Conservation (phyloP, 1,284 basidiomycete genomes). For the Inonotus obliquus region DNA sequence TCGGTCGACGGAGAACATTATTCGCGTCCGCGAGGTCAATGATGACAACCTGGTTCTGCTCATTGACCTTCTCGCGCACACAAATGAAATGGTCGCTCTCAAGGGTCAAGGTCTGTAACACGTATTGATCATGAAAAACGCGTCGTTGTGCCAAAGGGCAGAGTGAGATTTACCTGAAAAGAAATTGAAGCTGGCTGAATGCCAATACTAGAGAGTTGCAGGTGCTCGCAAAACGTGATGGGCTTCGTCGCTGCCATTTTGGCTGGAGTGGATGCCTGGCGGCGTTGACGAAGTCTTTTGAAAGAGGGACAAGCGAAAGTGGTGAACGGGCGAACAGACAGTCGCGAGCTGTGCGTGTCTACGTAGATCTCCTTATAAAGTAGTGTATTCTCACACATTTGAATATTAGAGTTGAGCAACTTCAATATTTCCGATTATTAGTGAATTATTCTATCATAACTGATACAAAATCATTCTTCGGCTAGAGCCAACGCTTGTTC, state of each 20-base stretch:
- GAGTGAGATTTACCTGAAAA: conserved; percentile 72
- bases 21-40: conserved; percentile 95
- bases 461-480: conserved; percentile 36
- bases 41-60: conserved; percentile 95
- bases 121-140: conserved; percentile 18
- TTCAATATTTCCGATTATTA: too few species aligned
- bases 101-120: conserved; percentile 74
- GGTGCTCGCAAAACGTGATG: conserved; percentile 79
- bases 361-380: conserved; percentile 2
- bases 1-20: conserved; percentile 94
- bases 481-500: conserved; percentile 64
- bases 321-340: not conserved
- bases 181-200: conserved; percentile 96
- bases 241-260: conserved; percentile 54
- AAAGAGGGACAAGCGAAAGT: conserved; percentile 8
- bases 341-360: not conserved
- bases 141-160: not conserved
- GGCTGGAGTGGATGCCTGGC: conserved; percentile 16
- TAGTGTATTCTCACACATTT: not conserved
- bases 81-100: conserved; percentile 98
- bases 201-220: conserved; percentile 94
- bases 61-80: conserved; percentile 84
- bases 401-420: too few species aligned
- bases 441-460: too few species aligned
- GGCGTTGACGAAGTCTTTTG: conserved; percentile 15